A percentile compares a stretch with the other conserved stretches of the same genome.
Evolutionary conservation across 176 grass and related monocot species (phyloP).

Genomic region (Oryza brachyantha): DNA sequence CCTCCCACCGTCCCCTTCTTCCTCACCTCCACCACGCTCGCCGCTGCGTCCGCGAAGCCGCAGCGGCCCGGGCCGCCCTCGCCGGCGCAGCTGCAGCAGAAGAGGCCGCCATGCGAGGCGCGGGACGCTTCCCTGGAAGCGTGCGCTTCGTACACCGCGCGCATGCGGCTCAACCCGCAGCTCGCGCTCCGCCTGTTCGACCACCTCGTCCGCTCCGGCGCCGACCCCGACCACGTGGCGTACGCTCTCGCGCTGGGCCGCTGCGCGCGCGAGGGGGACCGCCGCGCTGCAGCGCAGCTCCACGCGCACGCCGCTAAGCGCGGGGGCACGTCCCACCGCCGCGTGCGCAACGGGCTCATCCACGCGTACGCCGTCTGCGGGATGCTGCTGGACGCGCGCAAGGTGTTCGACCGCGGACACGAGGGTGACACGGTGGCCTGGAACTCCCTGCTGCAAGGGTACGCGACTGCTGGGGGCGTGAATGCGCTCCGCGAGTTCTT

Average conservation of each 20-base stretch:
- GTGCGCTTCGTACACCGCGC: slow-evolving; percentile 18
- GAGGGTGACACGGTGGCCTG: slow-evolving; percentile 43
- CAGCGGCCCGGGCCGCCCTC: neutral
- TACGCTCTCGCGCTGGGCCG: slow-evolving; percentile 49
- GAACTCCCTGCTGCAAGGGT: slow-evolving; percentile 60
- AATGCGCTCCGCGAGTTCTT: slow-evolving; percentile 47
- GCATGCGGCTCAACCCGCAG: slow-evolving; percentile 44
- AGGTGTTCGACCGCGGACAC: slow-evolving; percentile 52
- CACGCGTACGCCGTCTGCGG: slow-evolving; percentile 43
- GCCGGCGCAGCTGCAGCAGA: neutral
- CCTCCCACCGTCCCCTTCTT: slow-evolving; percentile 34
- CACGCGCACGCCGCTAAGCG: slow-evolving; percentile 47
- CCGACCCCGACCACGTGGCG: slow-evolving; percentile 38
- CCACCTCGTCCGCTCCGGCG: slow-evolving; percentile 42
- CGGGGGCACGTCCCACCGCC: slow-evolving; percentile 27
- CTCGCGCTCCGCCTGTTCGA: slow-evolving; percentile 44
- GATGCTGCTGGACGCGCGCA: slow-evolving; percentile 36
- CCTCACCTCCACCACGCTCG: slow-evolving; percentile 44
- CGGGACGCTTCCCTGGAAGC: neutral
- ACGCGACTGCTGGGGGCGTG: slow-evolving; percentile 30
- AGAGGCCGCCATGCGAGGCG: slow-evolving; percentile 4
- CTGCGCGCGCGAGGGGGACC: slow-evolving; percentile 40
- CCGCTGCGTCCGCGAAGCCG: slow-evolving; percentile 25
- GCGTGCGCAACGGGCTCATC: slow-evolving; percentile 48
- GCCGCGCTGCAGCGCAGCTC: slow-evolving; percentile 29